Base-by-base conservation (phyloP, 805 yeast genomes). In the Metschnikowia hibisci region DNA sequence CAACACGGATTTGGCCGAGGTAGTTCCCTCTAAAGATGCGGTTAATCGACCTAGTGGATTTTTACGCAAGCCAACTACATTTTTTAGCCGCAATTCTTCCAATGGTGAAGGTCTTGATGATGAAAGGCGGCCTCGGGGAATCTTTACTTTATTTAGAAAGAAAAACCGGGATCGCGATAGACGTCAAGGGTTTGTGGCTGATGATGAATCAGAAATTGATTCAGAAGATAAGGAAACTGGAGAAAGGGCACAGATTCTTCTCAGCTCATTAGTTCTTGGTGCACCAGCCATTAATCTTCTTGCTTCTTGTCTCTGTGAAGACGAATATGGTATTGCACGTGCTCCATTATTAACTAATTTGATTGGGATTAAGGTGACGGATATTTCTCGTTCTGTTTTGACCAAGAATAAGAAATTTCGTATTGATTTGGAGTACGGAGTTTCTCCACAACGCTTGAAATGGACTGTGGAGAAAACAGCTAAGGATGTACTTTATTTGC, bases 341-440 rank as follows among this genome's bases (percentile, higher is more conserved):
- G 93, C 96, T 0, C 96, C 99, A 1, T 70, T 91, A 27, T 62
- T 93, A 32, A 63, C 89, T 31, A 82, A 86, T 13, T 77, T 89
- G 61, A 57, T 93, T 18, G 84, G 87, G 5, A 70, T 89, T 32
- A 73, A 76, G 33, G 72, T 93, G 4, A 63, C 75, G 32, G 82
- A 80, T 50, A 61, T 72, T 8, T 69, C 81, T 0, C 60, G 62
- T 44, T 69, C 53, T 41, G 62, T 62, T 3, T 48, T 56, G 37
- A 63, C 74, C 2, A 71, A 68, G 45, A 73, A 69, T 41, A 52
- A 69, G 44, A 75, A 71, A 42, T 84, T 77, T 52, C 71, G 77
- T 46, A 67, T 93, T n/a, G 86, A 84, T 38, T 68, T 93, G 34
- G 96, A 90, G 58, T 93, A 93, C 57, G 99, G 98, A 6, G 78